Base-by-base conservation (phyloP, 78 protist genomes). In the Bigelowiella natans region DNA sequence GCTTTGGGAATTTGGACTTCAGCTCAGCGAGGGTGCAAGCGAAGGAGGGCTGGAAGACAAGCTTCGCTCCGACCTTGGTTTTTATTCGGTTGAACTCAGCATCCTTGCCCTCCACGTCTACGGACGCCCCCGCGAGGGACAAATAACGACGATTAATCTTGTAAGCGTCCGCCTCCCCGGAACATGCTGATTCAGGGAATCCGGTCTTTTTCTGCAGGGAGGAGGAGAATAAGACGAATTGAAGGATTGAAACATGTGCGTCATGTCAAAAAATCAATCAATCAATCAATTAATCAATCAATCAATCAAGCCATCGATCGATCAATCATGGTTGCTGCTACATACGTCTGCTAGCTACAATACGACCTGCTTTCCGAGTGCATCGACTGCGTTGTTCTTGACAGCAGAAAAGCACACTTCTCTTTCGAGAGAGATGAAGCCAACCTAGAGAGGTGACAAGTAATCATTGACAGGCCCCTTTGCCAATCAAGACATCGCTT, bases 371-470 rank as follows among this genome's bases (percentile, higher is more conserved):
- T 7, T 83, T 7, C 38, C 86, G 3, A 83, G 38, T 83, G 93
- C 94, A n/a, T 93, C 94, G 1, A 0, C 36, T 36, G 31, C 31
- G 82, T 83, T 84, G 89, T 93, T 93, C 88, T 93, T 93, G 38
- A 82, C 91, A 29, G 94, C 91, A 0, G 87, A 1, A 39, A 87
- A 93, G 36, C 37, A 7, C 64, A 90, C 0, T 31, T 29, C 0
- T 31, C 90, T 31, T 73, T 86, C 88, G 18, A 93, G 37, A 37
- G 39, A 0, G 31, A 92, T 88, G 95, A 89, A 91, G n/a, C 91
- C 88, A 30, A 88, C 94, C 39, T 1, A 1, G 88, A 51, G 73
- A 37, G 0, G 38, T 0, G 82, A 37, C 11, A 88, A 88, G 38
- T 7, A 40, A n/a, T 39, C 37, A 36, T 37, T 73, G 91, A 2